phyloP scores from a whole-genome alignment of 2,329 filamentous ascomycete genomes.

The Nemania sp. region DNA sequence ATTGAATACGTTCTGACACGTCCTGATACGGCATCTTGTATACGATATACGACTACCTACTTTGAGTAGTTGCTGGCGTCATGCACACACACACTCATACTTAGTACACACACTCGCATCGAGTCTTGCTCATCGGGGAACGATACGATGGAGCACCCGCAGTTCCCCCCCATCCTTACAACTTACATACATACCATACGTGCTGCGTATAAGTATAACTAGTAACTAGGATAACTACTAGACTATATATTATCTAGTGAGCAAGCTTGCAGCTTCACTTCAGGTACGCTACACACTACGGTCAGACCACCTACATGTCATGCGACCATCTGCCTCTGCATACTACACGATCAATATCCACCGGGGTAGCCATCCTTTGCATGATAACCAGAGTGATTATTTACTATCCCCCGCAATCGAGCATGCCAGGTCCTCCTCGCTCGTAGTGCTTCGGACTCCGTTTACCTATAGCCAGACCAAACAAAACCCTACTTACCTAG shows the following conservation, averaged over 20 bases:
- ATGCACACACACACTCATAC: constrained; percentile 4
- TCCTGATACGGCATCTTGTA: neutral
- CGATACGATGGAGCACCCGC: too few species aligned
- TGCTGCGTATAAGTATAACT: neutral
- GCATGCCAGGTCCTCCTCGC: neutral
- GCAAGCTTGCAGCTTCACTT: constrained; percentile 9
- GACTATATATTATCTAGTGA: too few species aligned
- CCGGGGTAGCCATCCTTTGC: constrained; percentile 21
- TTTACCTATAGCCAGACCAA: neutral
- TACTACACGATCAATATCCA: neutral
- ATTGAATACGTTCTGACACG: constrained; percentile 8
- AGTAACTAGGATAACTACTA: too few species aligned
- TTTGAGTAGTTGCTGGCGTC: constrained; percentile 10
- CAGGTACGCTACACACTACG: neutral
- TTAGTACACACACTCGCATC: neutral
- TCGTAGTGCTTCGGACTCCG: constrained; percentile 27
- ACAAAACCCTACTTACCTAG: neutral
- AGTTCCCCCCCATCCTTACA: too few species aligned
- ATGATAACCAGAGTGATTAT: neutral
- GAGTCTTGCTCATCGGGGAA: neutral
- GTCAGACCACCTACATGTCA: constrained; percentile 20
- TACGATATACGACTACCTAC: neutral
- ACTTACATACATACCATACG: neutral
- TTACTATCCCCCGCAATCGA: constrained; percentile 2
- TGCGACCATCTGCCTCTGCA: constrained; percentile 1